A percentile compares a stretch with the other conserved stretches of the same genome.
These are phyloP conservation scores for Casaregolazyma suthepensis DNA, from an alignment of 1,139 yeast genomes.

Conservation along the genomic window DNA sequence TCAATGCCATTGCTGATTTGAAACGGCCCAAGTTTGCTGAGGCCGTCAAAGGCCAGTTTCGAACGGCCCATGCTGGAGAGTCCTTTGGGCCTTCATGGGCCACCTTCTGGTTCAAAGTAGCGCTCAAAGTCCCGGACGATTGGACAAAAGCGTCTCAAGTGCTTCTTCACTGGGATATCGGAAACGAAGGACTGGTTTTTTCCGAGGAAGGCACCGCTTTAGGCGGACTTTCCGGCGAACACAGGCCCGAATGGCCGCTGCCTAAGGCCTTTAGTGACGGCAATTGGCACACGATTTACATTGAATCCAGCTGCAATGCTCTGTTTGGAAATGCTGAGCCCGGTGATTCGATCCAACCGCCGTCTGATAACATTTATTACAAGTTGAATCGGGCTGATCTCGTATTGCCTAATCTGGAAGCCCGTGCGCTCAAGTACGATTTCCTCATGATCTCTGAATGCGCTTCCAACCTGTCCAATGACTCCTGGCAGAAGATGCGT, in stretches of 20 bases:
- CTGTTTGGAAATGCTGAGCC: slow-evolving; percentile 69
- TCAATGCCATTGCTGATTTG: slow-evolving; percentile 58
- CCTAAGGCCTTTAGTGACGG: slow-evolving; percentile 50
- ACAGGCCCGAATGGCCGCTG: slow-evolving; percentile 69
- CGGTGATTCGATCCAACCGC: slow-evolving; percentile 48
- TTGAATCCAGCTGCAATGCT: slow-evolving; percentile 91
- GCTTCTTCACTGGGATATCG: slow-evolving; percentile 78
- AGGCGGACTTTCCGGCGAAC: slow-evolving; percentile 84
- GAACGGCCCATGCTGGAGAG: slow-evolving; percentile 59
- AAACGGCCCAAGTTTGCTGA: slow-evolving; percentile 71
- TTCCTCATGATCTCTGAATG: slow-evolving; percentile 87
- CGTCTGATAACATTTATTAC: slow-evolving; percentile 63
- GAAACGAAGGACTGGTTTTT: slow-evolving; percentile 80
- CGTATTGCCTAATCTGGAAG: slow-evolving; percentile 79
- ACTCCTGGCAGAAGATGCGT: slow-evolving; percentile 72
- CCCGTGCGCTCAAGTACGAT: slow-evolving; percentile 70
- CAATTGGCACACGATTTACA: slow-evolving; percentile 50
- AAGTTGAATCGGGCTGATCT: slow-evolving; percentile 63
- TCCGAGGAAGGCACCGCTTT: slow-evolving; percentile 58
- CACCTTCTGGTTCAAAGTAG: slow-evolving; percentile 84
- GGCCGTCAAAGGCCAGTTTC: slow-evolving; percentile 55
- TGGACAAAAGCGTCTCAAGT: slow-evolving; percentile 37
- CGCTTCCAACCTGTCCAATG: slow-evolving; percentile 71
- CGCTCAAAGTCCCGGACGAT: slow-evolving; percentile 52
- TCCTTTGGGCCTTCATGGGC: slow-evolving; percentile 96